These are phyloP conservation scores for Pichia gijzeniarum DNA, from an alignment of 805 yeast species.

Conservation along the genomic window DNA sequence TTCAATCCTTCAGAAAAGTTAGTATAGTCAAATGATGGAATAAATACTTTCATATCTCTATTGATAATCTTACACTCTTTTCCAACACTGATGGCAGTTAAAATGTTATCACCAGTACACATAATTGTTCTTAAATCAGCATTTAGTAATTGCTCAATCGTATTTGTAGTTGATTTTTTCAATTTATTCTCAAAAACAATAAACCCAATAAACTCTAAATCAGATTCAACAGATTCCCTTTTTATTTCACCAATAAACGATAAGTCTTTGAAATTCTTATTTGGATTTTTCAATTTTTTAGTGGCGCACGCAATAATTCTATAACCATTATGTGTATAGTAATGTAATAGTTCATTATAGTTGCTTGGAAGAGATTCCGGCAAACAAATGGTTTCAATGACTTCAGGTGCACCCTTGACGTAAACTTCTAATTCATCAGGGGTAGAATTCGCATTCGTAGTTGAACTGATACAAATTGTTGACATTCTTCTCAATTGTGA, in stretches of 20 bases:
- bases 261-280: constrained; percentile 32
- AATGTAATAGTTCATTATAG: constrained; percentile 65
- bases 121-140: constrained; percentile 81
- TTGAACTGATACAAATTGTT: constrained; percentile 53
- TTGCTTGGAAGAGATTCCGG: constrained; percentile 66
- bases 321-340: constrained; percentile 89
- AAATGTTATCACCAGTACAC: constrained; percentile 97
- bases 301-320: constrained; percentile 91
- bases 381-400: constrained; percentile 70
- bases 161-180: constrained; percentile 58
- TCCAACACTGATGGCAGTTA: constrained; percentile 93
- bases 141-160: constrained; percentile 49
- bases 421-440: constrained; percentile 36
- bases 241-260: constrained; percentile 41
- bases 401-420: constrained; percentile 97
- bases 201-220: constrained; percentile 75
- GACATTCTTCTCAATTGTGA: constrained; percentile 87
- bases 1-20: constrained; percentile 5
- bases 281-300: constrained; percentile 32
- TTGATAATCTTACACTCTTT: constrained; percentile 69
- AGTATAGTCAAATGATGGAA: constrained; percentile 51
- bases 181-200: constrained; percentile 89
- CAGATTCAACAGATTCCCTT: constrained; percentile 64
- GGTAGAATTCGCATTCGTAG: constrained; percentile 16
- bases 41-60: constrained; percentile 40